Conservation (phyloP, 139 green algal genomes). For the Chlamydomonas eustigma region DNA sequence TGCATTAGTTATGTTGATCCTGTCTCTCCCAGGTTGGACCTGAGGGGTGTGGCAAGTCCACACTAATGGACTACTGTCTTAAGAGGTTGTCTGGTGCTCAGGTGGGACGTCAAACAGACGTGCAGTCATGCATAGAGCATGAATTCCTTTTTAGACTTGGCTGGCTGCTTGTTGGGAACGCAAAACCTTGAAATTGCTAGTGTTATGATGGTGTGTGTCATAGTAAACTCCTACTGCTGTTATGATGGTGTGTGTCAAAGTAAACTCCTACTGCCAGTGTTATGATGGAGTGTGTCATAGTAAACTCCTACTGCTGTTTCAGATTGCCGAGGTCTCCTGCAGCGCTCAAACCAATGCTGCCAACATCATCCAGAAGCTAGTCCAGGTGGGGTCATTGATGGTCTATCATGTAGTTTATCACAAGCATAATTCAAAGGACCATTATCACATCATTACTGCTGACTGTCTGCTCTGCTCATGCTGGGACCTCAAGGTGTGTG, state of each 20-base stretch:
- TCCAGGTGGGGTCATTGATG: slow-evolving; percentile 53
- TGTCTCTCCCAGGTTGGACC: too few relatives aligned
- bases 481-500: slow-evolving; percentile 71
- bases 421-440: too few relatives aligned
- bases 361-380: slow-evolving; percentile 73
- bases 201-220: not conserved
- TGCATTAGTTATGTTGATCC: slow-evolving; percentile 20
- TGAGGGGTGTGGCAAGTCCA: slow-evolving; percentile 69
- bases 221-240: not conserved
- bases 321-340: slow-evolving; percentile 66
- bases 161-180: too few relatives aligned
- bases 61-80: slow-evolving; percentile 63
- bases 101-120: slow-evolving; percentile 6
- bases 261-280: not conserved
- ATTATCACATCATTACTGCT: too few relatives aligned
- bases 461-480: too few relatives aligned
- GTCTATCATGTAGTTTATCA: too few relatives aligned
- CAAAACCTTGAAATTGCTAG: too few relatives aligned
- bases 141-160: too few relatives aligned
- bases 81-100: slow-evolving; percentile 32
- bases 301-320: not conserved
- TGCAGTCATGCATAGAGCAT: too few relatives aligned
- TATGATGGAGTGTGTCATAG: not conserved
- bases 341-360: slow-evolving; percentile 66
- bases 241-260: not conserved